Percentiles rank a stretch among this genome's conserved stretches.
phyloP scores from a whole-genome alignment of 208 protist genomes.

The Trypanosoma lewisi region DNA sequence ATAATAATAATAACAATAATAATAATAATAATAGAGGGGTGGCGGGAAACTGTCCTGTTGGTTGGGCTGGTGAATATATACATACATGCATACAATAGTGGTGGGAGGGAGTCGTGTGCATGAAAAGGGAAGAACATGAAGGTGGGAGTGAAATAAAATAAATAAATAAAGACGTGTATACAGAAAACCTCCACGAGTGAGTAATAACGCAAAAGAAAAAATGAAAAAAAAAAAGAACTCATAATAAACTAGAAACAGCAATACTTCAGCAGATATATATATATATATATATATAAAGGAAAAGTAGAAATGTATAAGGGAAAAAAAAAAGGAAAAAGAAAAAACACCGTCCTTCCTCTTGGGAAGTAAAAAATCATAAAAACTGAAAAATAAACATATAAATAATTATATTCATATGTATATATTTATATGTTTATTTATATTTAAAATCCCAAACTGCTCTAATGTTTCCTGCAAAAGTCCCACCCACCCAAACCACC shows the following conservation, averaged over 20 bases:
- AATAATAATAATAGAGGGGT: too few species aligned
- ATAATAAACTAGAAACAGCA: constrained; percentile 2
- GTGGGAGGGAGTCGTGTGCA: too few species aligned
- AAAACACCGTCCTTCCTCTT: background rate
- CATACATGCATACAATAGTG: too few species aligned
- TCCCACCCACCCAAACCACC: constrained; percentile 17
- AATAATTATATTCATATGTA: constrained; percentile 1
- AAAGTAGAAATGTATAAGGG: background rate
- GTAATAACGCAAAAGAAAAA: background rate
- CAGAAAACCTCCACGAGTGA: background rate
- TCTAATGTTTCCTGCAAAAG: background rate
- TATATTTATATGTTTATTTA: background rate
- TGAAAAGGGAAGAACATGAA: too few species aligned
- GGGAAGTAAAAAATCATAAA: background rate
- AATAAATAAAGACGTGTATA: background rate
- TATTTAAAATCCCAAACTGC: background rate
- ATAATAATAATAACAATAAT: too few species aligned
- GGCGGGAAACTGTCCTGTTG: too few species aligned
- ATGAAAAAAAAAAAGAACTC: constrained; percentile 1
- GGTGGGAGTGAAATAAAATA: too few species aligned
- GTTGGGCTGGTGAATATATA: too few species aligned
- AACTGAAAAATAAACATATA: background rate
- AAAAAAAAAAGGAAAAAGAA: background rate
- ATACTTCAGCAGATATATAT: background rate
- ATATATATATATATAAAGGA: constrained; percentile 1